These are phyloP conservation scores for Populus tomentosa DNA, from an alignment of 441 rosid species.

Conservation along the genomic window DNA sequence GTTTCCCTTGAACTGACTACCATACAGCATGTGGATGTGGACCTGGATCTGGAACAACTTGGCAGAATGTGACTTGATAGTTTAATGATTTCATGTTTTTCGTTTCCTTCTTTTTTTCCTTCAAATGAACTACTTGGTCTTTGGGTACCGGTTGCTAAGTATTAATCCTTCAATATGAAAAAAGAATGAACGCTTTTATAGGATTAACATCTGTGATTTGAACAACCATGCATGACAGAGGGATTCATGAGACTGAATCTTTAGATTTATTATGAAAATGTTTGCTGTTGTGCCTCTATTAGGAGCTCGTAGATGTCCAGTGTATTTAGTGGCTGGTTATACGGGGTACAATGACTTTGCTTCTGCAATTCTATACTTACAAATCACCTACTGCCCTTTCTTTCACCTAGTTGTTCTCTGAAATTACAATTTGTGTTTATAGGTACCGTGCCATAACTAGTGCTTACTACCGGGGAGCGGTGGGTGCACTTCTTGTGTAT, in stretches of 20 bases:
- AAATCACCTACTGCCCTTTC: not conserved
- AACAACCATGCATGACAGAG: not conserved
- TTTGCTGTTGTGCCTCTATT: not conserved
- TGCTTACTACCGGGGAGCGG: constrained; percentile 85
- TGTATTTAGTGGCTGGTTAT: too few species aligned
- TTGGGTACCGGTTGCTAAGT: too few species aligned
- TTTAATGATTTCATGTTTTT: too few species aligned
- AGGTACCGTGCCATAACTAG: constrained; percentile 92
- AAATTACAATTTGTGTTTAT: not conserved
- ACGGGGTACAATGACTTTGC: not conserved
- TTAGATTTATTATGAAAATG: not conserved
- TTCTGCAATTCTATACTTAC: not conserved
- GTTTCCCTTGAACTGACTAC: too few species aligned
- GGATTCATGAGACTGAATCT: not conserved
- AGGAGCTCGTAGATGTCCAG: not conserved
- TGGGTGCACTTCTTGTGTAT: constrained; percentile 77
- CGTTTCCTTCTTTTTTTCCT: too few species aligned
- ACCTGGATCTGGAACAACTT: too few species aligned
- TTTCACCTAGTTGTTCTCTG: not conserved
- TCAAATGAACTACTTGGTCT: too few species aligned
- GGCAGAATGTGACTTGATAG: too few species aligned
- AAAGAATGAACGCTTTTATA: not conserved
- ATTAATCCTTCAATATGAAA: too few species aligned
- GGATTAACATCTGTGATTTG: not conserved
- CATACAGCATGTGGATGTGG: too few species aligned